A percentile compares a stretch with the other conserved stretches of the same genome.
Conservation (phyloP, 2,329 filamentous ascomycete species). For the Dactylellina sp. region DNA sequence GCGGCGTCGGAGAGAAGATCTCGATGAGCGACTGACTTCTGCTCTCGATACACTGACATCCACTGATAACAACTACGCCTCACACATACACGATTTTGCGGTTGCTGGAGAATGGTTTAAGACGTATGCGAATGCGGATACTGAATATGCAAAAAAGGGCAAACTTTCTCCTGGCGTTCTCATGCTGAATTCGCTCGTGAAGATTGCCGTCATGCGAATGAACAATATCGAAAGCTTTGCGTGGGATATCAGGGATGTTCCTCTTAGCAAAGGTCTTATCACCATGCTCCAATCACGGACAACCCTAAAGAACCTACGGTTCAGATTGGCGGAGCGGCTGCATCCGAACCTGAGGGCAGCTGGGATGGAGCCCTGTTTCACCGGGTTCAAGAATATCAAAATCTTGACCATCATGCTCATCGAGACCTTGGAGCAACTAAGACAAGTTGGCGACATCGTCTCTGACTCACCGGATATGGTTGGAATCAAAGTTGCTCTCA, state of each 20-base stretch:
- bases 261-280: constrained; percentile 53
- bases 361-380: constrained; percentile 55
- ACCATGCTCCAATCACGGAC: constrained; percentile 51
- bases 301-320: constrained; percentile 52
- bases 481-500: constrained; percentile 56
- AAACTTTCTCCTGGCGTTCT: constrained; percentile 56
- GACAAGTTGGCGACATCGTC: constrained; percentile 56
- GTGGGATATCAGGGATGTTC: constrained; percentile 55
- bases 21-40: constrained; percentile 54
- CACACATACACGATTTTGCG: constrained; percentile 55
- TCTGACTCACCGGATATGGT: constrained; percentile 56
- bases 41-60: constrained; percentile 54
- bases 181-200: constrained; percentile 56
- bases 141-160: constrained; percentile 55
- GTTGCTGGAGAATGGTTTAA: constrained; percentile 57
- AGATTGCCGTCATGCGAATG: constrained; percentile 56
- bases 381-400: constrained; percentile 56
- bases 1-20: constrained; percentile 49
- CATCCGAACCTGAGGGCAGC: constrained; percentile 55
- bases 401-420: constrained; percentile 57
- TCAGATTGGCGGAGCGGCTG: constrained; percentile 48
- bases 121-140: constrained; percentile 48
- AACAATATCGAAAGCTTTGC: constrained; percentile 56
- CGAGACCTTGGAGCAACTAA: constrained; percentile 51
- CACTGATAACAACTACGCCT: constrained; percentile 53